Base-by-base conservation (phyloP, 768 basidiomycete genomes). In the Boletellus emodensis region DNA sequence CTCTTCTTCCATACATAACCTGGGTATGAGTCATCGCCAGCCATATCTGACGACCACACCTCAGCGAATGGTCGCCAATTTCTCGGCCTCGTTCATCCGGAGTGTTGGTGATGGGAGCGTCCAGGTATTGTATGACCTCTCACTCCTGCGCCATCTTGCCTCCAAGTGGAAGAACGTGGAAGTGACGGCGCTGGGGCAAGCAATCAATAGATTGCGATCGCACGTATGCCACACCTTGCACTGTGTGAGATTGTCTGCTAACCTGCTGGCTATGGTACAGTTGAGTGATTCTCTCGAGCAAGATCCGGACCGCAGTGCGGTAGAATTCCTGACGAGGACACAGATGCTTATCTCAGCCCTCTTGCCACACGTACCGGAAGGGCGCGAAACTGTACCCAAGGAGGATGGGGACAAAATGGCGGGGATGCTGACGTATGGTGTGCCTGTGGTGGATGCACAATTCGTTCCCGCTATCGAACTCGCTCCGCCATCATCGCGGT, bases 401-500 rank as follows among this genome's bases (percentile, higher is more conserved):
- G 70, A 59, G 49, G 58, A 62, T 24, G 59, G 56, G 14, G 74
- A 76, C 48, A 76, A 73, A 53, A 66, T 68, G 48, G 58, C 60
- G n/a, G 59, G 66, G n/a, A 69, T 85, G 28, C 68, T 84, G 51
- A 73, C 72, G 28, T 74, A 76, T 51, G 84, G 84, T 6, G 63
- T 72, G 24, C 82, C 86, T 49, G 58, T 67, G 14, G 57, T 71
- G 35, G 81, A 84, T 43, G 73, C 79, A 52, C 72, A 77, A 22
- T 80, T 81, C 60, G 76, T 81, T 44, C 69, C 82, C 34, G 78
- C 81, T 26, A 61, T 89, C 38, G 79, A 84, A 35, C 65, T 87
- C 30, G 84, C 82, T 18, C 87, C 85, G 56, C 81, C 87, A 15
- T 82, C 83, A 36, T 75, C 85, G 38, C 76, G 90, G 50, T 89